These are phyloP conservation scores for Leccinum angustisporum DNA, from an alignment of 1,284 basidiomycete species.

Conservation along the genomic window DNA sequence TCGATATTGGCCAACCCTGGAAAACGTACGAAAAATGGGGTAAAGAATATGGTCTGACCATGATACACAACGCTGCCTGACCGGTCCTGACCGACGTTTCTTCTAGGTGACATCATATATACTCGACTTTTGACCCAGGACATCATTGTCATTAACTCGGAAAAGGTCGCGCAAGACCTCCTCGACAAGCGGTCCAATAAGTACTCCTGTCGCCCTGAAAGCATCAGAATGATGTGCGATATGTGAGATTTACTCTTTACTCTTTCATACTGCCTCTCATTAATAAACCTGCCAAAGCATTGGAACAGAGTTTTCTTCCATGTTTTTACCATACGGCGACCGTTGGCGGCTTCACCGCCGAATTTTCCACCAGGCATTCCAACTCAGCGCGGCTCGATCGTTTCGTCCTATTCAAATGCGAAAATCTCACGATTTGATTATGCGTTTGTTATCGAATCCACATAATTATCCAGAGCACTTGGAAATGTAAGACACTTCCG, in stretches of 20 bases:
- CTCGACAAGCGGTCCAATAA: constrained; percentile 16
- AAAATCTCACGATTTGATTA: constrained; percentile 23
- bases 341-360: constrained; percentile 30
- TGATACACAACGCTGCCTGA: not conserved
- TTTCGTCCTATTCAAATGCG: constrained; percentile 23
- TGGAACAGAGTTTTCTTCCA: constrained; percentile 22
- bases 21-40: constrained; percentile 25
- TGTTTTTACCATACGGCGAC: constrained; percentile 27
- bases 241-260: not conserved
- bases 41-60: constrained; percentile 20
- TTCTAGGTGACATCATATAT: constrained; percentile 24
- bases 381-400: constrained; percentile 13
- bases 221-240: not conserved
- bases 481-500: constrained; percentile 14
- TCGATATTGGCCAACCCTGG: too few relatives aligned
- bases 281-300: constrained; percentile 13
- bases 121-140: constrained; percentile 18
- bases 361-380: constrained; percentile 30
- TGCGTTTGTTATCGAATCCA: constrained; percentile 9
- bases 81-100: not conserved
- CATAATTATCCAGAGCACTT: constrained; percentile 17
- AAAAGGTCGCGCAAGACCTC: constrained; percentile 24
- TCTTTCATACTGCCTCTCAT: not conserved
- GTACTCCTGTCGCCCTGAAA: not conserved
- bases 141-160: constrained; percentile 27